Conservation (phyloP, 192 early-diverging fungal species). For the Jimgerdemannia lactiflua region DNA sequence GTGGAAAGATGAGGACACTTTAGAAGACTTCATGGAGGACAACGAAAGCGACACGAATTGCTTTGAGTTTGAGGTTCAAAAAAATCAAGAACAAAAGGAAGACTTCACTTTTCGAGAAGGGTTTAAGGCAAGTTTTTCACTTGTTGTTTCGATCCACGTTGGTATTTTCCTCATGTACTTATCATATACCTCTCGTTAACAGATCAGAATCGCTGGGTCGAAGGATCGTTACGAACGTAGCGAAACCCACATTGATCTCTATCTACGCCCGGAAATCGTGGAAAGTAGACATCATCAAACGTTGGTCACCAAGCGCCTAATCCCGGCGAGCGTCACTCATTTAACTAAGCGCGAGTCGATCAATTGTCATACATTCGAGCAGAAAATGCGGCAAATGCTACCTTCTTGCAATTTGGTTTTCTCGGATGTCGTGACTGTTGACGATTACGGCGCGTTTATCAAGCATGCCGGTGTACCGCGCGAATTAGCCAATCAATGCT, state of each 20-base stretch:
- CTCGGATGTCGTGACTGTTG: neutral
- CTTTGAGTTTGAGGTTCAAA: neutral
- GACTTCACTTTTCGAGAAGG: neutral
- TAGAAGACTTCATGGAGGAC: neutral
- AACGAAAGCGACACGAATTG: neutral
- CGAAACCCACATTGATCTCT: neutral
- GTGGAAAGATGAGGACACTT: neutral
- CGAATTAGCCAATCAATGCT: neutral
- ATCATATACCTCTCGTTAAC: neutral
- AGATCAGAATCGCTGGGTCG: neutral
- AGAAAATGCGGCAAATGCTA: neutral
- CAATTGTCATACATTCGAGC: neutral
- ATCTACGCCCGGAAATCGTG: neutral
- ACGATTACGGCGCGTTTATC: neutral
- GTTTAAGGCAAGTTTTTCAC: neutral
- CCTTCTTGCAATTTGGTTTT: neutral
- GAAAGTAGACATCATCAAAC: neutral
- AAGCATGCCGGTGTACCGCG: neutral
- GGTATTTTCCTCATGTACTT: neutral
- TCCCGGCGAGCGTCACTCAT: neutral
- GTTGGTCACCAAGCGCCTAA: neutral
- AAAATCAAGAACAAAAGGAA: neutral
- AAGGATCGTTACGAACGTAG: neutral
- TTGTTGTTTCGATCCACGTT: neutral
- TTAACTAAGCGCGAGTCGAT: neutral